Percentiles rank a stretch among this genome's conserved stretches.
Conservation (phyloP, 2,329 filamentous ascomycete species). For the Curvularia spicifera region DNA sequence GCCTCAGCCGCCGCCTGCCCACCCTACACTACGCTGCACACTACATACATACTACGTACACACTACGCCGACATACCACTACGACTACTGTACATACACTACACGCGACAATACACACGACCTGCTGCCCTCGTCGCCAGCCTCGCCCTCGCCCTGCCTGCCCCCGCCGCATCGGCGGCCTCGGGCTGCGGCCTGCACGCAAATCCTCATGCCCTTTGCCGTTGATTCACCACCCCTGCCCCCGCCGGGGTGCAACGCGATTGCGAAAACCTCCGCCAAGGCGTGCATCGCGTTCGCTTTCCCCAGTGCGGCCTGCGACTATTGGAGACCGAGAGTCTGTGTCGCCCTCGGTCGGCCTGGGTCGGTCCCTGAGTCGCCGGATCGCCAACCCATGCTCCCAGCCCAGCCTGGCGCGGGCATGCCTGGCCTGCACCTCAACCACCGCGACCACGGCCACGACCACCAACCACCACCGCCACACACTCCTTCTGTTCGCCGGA, state of each 20-base stretch:
- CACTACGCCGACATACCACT: no score
- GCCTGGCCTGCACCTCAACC: not conserved
- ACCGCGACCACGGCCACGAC: not conserved
- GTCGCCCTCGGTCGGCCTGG: not conserved
- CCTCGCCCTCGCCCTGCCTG: no score
- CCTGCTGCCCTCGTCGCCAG: no score
- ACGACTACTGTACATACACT: no score
- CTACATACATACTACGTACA: not conserved
- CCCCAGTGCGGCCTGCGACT: conserved; percentile 12
- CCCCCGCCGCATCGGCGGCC: no score
- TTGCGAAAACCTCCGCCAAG: conserved; percentile 20
- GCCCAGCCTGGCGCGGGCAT: no score
- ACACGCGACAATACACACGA: no score
- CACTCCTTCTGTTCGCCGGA: conserved; percentile 15
- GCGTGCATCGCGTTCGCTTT: conserved; percentile 23
- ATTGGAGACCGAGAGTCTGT: not conserved
- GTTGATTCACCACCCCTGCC: conserved; percentile 22
- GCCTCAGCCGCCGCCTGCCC: conserved; percentile 17
- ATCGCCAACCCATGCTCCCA: conserved; percentile 10
- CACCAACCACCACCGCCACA: not conserved
- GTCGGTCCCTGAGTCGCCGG: conserved; percentile 13
- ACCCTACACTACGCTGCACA: no score
- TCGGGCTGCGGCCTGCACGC: not conserved
- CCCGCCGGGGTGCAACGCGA: conserved; percentile 13
- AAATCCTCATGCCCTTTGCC: conserved; percentile 2